Conservation (phyloP, 352 stramenopile species). For the Pythium pectinolyticum region DNA sequence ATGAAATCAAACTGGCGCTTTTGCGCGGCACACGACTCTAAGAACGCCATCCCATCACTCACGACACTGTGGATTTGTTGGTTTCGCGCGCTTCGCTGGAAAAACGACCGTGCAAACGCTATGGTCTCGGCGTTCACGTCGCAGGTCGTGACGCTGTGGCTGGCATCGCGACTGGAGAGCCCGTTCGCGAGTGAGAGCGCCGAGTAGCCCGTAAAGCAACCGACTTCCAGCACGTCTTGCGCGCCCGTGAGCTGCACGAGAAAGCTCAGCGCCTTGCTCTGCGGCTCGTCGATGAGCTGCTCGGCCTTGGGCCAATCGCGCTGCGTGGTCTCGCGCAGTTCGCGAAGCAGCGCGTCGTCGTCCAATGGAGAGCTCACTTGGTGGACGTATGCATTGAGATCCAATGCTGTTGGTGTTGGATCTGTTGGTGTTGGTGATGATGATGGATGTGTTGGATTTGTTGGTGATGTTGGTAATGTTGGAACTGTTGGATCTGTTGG, state of each 20-base stretch:
- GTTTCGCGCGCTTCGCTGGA: conserved; percentile 38
- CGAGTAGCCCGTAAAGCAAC: conserved; percentile 94
- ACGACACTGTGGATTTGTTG: conserved; percentile 42
- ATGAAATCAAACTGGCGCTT: conserved; percentile 88
- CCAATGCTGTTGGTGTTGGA: not conserved
- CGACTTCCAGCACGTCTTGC: conserved; percentile 87
- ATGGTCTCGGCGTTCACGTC: conserved; percentile 54
- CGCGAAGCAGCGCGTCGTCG: conserved; percentile 37
- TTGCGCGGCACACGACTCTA: conserved; percentile 27
- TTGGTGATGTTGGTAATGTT: not conserved
- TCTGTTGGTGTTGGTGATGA: not conserved
- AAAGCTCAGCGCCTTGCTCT: conserved; percentile 63
- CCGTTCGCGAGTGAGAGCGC: conserved; percentile 83
- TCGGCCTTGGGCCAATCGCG: conserved; percentile 46
- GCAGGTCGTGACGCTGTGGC: conserved; percentile 53
- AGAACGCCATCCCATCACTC: conserved; percentile 43
- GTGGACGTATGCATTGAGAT: conserved; percentile 31
- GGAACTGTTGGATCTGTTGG: not conserved
- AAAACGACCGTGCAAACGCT: conserved; percentile 51
- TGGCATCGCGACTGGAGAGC: conserved; percentile 22
- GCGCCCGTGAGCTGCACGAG: conserved; percentile 78
- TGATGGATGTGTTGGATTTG: no score
- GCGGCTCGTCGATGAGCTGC: conserved; percentile 61
- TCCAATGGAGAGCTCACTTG: conserved; percentile 10
- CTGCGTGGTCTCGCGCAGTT: conserved; percentile 43